Evolutionary conservation across 1,284 basidiomycete genomes (phyloP), one percentile per base, ranked within the genome.

Genomic region (Apiotrichum sp.): DNA sequence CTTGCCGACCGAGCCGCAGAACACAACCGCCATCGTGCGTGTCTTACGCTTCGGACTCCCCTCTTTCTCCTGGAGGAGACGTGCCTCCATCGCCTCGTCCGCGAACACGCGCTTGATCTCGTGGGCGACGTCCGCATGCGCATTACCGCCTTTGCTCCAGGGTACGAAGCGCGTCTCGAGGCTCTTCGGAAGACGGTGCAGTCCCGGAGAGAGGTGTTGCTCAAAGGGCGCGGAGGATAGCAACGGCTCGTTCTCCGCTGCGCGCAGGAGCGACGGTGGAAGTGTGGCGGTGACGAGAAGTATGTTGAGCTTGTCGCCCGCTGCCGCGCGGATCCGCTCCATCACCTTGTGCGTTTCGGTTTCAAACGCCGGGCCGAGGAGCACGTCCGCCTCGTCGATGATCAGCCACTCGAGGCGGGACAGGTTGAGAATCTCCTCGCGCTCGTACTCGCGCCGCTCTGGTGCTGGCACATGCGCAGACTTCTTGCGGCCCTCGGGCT

Each of bases 221-320:
- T 47, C 57, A 54, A 69, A 68, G 82, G 34, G 79, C 77, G 49
- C 86, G 73, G 4, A 72, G 2, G 49, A 34, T 41, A 70, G 62
- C 35, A 65, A 59, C 62, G 88, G 84, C 57, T 83, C 72, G 1
- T 70, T 74, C 59, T 81, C 78, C 38, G 92, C 79, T 69, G 87
- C 86, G 59, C 81, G 78, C 29, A 85, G 80, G 45, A 93, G 84
- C 1, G 86, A 82, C 36, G 83, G 80, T 1, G 91, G 89, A 59
- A 95, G 86, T 0, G 91, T 93, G 3, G 91, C 91, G 34, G 87
- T 88, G n/a, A 86, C 85, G 41, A 93, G 80, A 52, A 93, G 68
- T 49, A 93, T 75, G 56, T 68, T 64, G 48, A 62, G n/a, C 35
- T 10, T 39, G 14, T 55, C 42, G 47, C 43, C 47, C 14, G 29